phyloP scores from a whole-genome alignment of 768 basidiomycete genomes.

The Strobilomyces dryophilus region DNA sequence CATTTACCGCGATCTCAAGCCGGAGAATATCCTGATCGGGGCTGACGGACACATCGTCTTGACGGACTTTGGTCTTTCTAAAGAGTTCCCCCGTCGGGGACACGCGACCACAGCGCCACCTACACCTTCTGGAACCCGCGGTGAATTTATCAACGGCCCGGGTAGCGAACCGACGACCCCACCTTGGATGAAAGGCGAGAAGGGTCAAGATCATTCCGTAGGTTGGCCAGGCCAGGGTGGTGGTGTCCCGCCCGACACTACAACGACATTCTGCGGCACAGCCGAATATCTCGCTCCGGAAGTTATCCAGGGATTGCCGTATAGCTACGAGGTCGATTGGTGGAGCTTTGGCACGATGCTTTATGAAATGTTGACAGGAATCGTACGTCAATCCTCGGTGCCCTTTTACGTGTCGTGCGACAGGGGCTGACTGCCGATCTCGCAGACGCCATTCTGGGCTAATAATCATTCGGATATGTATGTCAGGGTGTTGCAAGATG shows the following conservation, averaged over 20 bases:
- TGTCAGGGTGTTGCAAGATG: constrained; percentile 85
- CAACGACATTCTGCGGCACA: constrained; percentile 91
- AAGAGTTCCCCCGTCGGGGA: constrained; percentile 72
- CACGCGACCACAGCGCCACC: constrained; percentile 47
- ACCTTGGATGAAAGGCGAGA: constrained; percentile 74
- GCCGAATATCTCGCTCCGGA: constrained; percentile 97
- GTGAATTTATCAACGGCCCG: constrained; percentile 51
- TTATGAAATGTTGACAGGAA: constrained; percentile 94
- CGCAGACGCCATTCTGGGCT: constrained; percentile 87
- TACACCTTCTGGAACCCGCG: constrained; percentile 49
- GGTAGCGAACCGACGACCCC: constrained; percentile 47
- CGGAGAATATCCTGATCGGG: constrained; percentile 94
- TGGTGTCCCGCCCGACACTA: constrained; percentile 52
- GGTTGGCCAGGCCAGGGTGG: constrained; percentile 56
- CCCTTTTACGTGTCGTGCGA: constrained; percentile 13
- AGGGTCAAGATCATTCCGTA: constrained; percentile 45
- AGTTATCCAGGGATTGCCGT: constrained; percentile 86
- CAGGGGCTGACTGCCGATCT: constrained; percentile 14
- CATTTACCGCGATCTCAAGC: constrained; percentile 96
- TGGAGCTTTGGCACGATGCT: constrained; percentile 99
- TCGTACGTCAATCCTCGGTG: constrained; percentile 46
- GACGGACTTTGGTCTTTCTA: constrained; percentile 94
- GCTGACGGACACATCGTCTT: constrained; percentile 94
- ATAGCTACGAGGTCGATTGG: constrained; percentile 96
- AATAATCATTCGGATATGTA: constrained; percentile 96